Evolutionary conservation across 169 alveolate species (phyloP).

Genomic region (Plasmodium ovale): DNA sequence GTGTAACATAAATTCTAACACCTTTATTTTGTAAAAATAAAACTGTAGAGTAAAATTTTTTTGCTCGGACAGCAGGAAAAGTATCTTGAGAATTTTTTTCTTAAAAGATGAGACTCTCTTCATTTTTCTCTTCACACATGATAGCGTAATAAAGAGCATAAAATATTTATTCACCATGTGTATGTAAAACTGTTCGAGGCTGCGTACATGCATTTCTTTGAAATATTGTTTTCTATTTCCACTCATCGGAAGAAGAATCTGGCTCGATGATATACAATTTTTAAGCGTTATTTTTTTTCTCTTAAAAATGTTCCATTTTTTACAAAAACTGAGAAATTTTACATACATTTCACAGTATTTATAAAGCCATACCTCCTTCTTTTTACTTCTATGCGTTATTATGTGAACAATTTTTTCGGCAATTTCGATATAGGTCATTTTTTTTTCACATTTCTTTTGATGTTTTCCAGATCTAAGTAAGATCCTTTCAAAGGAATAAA

Average conservation of each 20-base stretch:
- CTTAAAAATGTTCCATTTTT: background rate
- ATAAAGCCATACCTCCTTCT: conserved; percentile 9
- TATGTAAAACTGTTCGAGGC: no score
- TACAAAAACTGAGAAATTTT: background rate
- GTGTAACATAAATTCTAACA: conserved; percentile 35
- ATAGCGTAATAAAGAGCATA: conserved; percentile 7
- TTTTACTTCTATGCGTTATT: background rate
- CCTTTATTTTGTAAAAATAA: conserved; percentile 41
- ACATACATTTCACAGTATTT: conserved; percentile 12
- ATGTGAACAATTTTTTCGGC: background rate
- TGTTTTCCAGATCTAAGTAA: background rate
- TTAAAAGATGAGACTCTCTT: conserved; percentile 1
- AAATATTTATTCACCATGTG: conserved; percentile 28
- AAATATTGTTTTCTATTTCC: no score
- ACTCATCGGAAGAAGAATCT: no score
- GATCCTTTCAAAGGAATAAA: conserved; percentile 19
- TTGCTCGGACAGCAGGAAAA: conserved; percentile 26
- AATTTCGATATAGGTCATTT: background rate
- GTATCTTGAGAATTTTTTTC: conserved; percentile 37
- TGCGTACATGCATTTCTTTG: no score
- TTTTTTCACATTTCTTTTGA: background rate
- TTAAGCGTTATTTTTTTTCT: background rate
- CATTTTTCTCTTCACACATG: background rate
- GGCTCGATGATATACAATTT: background rate
- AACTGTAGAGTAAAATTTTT: conserved; percentile 31